Evolutionary conservation across 1,284 basidiomycete species (phyloP).

Genomic region (Anthracocystis walkeri): DNA sequence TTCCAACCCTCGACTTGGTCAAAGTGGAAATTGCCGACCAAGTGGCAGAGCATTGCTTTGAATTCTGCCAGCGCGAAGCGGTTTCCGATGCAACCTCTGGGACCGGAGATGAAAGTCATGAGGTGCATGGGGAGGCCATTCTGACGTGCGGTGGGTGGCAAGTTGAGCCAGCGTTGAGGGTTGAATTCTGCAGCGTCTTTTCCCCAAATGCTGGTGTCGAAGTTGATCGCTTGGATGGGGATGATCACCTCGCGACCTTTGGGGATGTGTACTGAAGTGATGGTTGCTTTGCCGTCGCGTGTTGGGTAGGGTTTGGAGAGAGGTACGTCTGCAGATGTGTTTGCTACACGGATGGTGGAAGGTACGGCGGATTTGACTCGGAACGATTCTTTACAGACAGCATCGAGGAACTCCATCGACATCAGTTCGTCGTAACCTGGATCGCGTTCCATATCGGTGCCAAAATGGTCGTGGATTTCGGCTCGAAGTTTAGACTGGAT

Average conservation of each 20-base stretch:
- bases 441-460: slow-evolving; percentile 35
- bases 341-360: slow-evolving; percentile 50
- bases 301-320: slow-evolving; percentile 53
- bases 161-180: slow-evolving; percentile 62
- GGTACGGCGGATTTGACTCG: slow-evolving; percentile 54
- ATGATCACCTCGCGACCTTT: slow-evolving; percentile 54
- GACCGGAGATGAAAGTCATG: slow-evolving; percentile 62
- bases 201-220: slow-evolving; percentile 54
- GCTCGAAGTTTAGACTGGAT: slow-evolving; percentile 55
- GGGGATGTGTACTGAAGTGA: slow-evolving; percentile 52
- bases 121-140: slow-evolving; percentile 46
- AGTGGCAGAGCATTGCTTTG: slow-evolving; percentile 57
- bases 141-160: slow-evolving; percentile 34
- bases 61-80: slow-evolving; percentile 64
- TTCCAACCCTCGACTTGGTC: slow-evolving; percentile 51
- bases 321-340: slow-evolving; percentile 52
- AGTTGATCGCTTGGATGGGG: slow-evolving; percentile 56
- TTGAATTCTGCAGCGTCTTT: slow-evolving; percentile 50
- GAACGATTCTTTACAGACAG: slow-evolving; percentile 58
- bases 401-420: slow-evolving; percentile 58
- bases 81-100: slow-evolving; percentile 63
- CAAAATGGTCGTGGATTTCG: slow-evolving; percentile 57
- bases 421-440: slow-evolving; percentile 57
- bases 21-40: slow-evolving; percentile 54
- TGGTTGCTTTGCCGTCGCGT: slow-evolving; percentile 40